These are phyloP conservation scores for Monilinia aucupariae DNA, from an alignment of 2,329 filamentous ascomycete species.

Conservation along the genomic window DNA sequence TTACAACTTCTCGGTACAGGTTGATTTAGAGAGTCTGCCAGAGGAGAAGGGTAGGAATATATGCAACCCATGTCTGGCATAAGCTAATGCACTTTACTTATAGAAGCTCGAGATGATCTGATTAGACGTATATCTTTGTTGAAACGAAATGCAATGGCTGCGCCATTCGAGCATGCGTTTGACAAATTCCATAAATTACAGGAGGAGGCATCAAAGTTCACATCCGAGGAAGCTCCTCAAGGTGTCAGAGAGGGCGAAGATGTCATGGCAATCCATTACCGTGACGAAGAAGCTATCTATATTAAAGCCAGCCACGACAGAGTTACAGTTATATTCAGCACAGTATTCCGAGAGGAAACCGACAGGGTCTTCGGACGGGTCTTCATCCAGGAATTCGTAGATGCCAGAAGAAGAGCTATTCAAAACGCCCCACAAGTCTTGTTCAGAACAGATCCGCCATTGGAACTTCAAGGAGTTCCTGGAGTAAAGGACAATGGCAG, in stretches of 20 bases:
- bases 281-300: constrained; percentile 97
- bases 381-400: constrained; percentile 97
- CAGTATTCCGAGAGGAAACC: constrained; percentile 95
- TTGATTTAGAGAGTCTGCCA: constrained; percentile 85
- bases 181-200: constrained; percentile 82
- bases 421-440: constrained; percentile 98
- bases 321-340: constrained; percentile 98
- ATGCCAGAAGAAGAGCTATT: constrained; percentile 87
- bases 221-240: constrained; percentile 87
- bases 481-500: constrained; percentile 72
- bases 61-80: not conserved
- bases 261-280: constrained; percentile 95
- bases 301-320: constrained; percentile 96
- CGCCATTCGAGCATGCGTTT: constrained; percentile 95
- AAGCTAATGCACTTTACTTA: constrained; percentile 14
- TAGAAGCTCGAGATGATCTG: constrained; percentile 77
- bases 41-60: constrained; percentile 60
- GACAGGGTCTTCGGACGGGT: constrained; percentile 97
- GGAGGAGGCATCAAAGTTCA: constrained; percentile 87
- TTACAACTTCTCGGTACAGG: constrained; percentile 90
- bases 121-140: constrained; percentile 82
- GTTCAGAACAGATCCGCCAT: constrained; percentile 87
- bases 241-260: constrained; percentile 84
- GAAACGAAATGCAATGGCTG: constrained; percentile 98
- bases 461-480: constrained; percentile 82